Conservation (phyloP, 345 rosid species). For the Anastatica hierochuntica region DNA sequence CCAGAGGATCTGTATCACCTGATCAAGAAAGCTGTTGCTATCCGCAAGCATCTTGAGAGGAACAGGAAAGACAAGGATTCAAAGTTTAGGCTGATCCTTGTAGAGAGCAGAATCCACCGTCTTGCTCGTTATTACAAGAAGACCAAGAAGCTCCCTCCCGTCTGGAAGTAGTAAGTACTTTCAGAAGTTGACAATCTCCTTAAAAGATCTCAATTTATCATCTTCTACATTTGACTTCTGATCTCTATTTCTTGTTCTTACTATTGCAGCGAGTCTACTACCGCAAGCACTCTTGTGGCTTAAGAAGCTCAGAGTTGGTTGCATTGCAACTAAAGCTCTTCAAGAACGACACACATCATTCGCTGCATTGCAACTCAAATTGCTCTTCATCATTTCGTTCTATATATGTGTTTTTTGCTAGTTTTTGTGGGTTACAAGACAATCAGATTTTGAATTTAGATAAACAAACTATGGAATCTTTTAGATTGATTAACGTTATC, state of each 20-base stretch:
- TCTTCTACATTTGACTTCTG: neutral
- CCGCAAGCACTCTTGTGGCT: constrained; percentile 17
- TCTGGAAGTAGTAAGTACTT: constrained; percentile 73
- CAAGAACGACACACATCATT: neutral
- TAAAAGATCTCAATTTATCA: no score
- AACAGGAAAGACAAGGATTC: constrained; percentile 95
- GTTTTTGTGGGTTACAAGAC: no score
- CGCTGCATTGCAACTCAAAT: neutral
- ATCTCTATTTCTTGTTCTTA: neutral
- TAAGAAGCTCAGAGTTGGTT: neutral
- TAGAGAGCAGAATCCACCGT: constrained; percentile 87
- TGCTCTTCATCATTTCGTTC: neutral
- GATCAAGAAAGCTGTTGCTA: constrained; percentile 89
- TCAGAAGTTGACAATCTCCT: no score
- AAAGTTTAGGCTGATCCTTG: constrained; percentile 80
- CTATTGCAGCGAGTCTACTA: constrained; percentile 16
- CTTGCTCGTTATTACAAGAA: constrained; percentile 96
- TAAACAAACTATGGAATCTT: neutral
- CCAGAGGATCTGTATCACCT: constrained; percentile 88
- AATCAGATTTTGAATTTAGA: no score
- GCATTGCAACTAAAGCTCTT: no score
- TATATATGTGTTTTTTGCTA: no score
- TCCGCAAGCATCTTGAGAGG: constrained; percentile 93
- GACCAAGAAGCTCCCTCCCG: constrained; percentile 90
- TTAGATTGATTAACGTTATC: no score